A percentile compares a stretch with the other conserved stretches of the same genome.
These are phyloP conservation scores for Discostella stelligeroides DNA, from an alignment of 108 stramenopile genomes.

Conservation along the genomic window DNA sequence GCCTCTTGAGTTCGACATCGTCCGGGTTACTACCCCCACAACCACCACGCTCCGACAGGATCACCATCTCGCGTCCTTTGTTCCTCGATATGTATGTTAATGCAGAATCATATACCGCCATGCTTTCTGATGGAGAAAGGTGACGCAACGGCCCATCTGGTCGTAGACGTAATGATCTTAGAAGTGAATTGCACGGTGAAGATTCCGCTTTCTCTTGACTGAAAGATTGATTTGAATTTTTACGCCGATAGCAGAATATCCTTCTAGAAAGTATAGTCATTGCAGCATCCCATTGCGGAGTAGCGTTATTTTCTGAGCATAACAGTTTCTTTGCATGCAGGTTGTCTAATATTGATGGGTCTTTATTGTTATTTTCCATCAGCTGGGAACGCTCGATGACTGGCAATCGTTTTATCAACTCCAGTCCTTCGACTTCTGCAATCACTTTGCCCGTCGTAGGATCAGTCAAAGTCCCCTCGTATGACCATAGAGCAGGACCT, in stretches of 20 bases:
- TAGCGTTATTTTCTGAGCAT: constrained; percentile 9
- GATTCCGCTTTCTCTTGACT: not conserved
- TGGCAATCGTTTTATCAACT: constrained; percentile 55
- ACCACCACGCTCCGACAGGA: constrained; percentile 69
- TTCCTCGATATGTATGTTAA: constrained; percentile 62
- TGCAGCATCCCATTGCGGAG: constrained; percentile 52
- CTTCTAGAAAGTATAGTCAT: constrained; percentile 63
- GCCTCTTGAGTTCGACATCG: constrained; percentile 17
- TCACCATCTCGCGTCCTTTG: constrained; percentile 47
- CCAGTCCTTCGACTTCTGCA: constrained; percentile 74
- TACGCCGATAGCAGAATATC: constrained; percentile 72
- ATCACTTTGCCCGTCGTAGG: constrained; percentile 68
- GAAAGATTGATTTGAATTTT: constrained; percentile 5
- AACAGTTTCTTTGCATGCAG: constrained; percentile 19
- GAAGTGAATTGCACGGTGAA: constrained; percentile 28
- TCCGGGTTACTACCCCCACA: too few species aligned
- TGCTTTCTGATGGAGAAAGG: constrained; percentile 62
- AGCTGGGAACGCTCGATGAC: constrained; percentile 15
- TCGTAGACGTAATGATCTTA: constrained; percentile 59
- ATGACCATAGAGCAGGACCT: constrained; percentile 38
- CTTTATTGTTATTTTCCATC: not conserved
- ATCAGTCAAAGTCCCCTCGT: constrained; percentile 60
- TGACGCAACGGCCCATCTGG: constrained; percentile 62
- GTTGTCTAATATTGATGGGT: constrained; percentile 17
- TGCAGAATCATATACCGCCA: constrained; percentile 76